A percentile compares a stretch with the other conserved stretches of the same genome.
Evolutionary conservation across 2,329 filamentous ascomycete species (phyloP).

Genomic region (Verticillium dahliae): DNA sequence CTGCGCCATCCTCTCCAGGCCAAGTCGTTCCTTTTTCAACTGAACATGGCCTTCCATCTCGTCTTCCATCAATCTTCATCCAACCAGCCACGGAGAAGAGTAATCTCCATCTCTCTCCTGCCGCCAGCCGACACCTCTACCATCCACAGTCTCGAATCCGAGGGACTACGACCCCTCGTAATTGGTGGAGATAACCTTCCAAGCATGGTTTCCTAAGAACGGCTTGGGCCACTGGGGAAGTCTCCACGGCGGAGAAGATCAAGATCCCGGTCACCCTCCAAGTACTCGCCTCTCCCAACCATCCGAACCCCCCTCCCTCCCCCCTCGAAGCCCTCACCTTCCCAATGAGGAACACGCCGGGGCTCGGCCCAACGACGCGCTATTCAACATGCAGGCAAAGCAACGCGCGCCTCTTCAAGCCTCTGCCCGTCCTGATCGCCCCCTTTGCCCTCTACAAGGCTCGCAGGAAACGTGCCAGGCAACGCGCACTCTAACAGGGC

Average conservation of each 20-base stretch:
- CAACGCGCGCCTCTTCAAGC: neutral
- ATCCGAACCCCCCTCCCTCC: neutral
- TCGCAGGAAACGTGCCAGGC: conserved; percentile 11
- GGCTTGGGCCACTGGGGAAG: neutral
- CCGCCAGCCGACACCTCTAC: no score
- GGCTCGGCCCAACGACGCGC: neutral
- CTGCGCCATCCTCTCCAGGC: neutral
- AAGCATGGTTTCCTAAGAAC: neutral
- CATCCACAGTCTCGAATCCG: no score
- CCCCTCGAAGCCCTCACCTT: neutral
- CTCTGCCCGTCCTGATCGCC: neutral
- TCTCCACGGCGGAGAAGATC: neutral
- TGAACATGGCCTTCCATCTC: neutral
- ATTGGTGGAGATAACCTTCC: neutral
- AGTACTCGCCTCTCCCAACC: neutral
- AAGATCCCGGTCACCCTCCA: neutral
- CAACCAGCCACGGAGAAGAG: neutral
- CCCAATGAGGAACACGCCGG: neutral
- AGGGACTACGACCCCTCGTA: neutral
- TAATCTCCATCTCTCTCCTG: neutral
- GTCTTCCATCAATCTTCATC: neutral
- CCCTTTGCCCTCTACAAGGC: neutral
- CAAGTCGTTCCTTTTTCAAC: neutral
- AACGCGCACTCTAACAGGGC: conserved; percentile 11
- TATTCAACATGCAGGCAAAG: neutral